Conservation (phyloP, 192 early-diverging fungal genomes). For the Coemansia sp. region DNA sequence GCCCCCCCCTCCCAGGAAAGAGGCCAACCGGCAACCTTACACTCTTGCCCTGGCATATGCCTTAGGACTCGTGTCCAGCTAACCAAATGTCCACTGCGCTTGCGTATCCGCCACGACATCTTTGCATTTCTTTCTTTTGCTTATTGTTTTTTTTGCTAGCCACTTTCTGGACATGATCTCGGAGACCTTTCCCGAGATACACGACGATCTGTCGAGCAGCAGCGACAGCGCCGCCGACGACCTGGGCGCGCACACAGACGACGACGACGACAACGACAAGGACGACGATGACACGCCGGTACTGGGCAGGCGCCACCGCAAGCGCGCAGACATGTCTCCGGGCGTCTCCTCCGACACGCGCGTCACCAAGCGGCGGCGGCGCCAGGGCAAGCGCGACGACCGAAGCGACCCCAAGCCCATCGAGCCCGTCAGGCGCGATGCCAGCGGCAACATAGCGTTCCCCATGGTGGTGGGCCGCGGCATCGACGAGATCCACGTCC, state of each 20-base stretch:
- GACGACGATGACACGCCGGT: neutral
- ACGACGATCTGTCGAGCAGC: slow-evolving; percentile 32
- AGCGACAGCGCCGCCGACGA: slow-evolving; percentile 6
- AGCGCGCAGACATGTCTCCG: neutral
- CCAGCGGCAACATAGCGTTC: slow-evolving; percentile 53
- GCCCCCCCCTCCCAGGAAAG: no score
- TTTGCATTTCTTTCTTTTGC: neutral
- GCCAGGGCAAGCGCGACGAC: slow-evolving; percentile 57
- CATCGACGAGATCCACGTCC: slow-evolving; percentile 60
- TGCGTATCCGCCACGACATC: neutral
- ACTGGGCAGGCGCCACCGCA: neutral
- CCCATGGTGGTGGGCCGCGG: slow-evolving; percentile 62
- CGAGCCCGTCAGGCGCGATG: slow-evolving; percentile 55
- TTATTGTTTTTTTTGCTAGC: slow-evolving; percentile 21
- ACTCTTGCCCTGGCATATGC: no score
- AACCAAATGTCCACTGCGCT: no score
- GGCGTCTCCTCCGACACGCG: neutral
- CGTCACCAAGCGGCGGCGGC: slow-evolving; percentile 42
- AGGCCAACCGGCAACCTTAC: no score
- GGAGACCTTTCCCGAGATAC: slow-evolving; percentile 40
- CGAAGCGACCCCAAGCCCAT: slow-evolving; percentile 59
- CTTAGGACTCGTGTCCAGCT: no score
- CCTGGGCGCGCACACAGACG: neutral
- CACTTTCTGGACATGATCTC: slow-evolving; percentile 49
- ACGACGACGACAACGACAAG: slow-evolving; percentile 5